Conservation (phyloP, 306 rosid genomes). For the Glycine tomentella region DNA sequence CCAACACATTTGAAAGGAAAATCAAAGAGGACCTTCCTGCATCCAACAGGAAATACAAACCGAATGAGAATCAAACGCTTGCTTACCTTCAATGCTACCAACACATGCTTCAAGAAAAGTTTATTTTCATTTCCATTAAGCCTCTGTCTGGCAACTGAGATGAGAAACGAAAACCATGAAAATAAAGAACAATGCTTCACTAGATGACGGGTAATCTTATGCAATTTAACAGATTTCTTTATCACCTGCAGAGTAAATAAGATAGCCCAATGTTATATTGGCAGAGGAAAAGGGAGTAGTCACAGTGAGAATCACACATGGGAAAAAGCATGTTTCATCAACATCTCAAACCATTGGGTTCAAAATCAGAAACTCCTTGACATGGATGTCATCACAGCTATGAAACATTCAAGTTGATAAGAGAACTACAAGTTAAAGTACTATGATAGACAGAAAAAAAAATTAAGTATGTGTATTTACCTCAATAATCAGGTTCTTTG, state of each 20-base stretch:
- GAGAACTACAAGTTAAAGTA: conserved; percentile 17
- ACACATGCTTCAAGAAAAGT: conserved; percentile 61
- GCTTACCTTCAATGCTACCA: conserved; percentile 54
- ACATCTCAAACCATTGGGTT: conserved; percentile 19
- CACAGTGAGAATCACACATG: conserved; percentile 13
- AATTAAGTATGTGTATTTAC: conserved; percentile 49
- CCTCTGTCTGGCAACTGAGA: conserved; percentile 54
- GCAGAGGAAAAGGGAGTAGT: conserved; percentile 31
- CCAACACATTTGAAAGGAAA: background rate
- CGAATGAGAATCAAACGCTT: conserved; percentile 2
- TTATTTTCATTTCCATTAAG: conserved; percentile 55
- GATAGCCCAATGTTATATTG: conserved; percentile 20
- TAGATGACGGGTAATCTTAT: conserved; percentile 72
- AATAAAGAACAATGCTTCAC: conserved; percentile 76
- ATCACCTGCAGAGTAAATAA: conserved; percentile 65
- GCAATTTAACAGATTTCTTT: conserved; percentile 73
- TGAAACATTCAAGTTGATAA: conserved; percentile 18
- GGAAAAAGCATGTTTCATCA: conserved; percentile 17
- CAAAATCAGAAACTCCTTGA: conserved; percentile 11
- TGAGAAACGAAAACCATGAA: conserved; percentile 80
- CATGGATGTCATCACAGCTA: background rate
- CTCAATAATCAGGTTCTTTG: conserved; percentile 81
- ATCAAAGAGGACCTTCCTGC: conserved; percentile 5
- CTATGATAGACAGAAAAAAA: conserved; percentile 1
- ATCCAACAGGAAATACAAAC: conserved; percentile 25